Evolutionary conservation across 768 basidiomycete genomes (phyloP).

Genomic region (Russula virescens): DNA sequence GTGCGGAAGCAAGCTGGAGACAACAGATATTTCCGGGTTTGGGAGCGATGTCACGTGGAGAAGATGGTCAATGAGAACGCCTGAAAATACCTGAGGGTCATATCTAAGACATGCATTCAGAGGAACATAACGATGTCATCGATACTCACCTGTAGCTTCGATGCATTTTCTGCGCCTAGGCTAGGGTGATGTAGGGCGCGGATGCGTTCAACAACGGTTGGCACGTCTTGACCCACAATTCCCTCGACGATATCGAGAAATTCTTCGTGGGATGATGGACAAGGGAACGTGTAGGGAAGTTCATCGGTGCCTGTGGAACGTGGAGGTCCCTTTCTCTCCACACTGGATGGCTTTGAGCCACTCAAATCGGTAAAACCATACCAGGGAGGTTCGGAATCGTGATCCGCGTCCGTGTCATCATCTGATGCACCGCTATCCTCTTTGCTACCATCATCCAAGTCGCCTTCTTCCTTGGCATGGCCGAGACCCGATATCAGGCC

Average conservation of each 20-base stretch:
- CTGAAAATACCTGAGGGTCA: conserved; percentile 52
- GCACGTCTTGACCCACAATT: conserved; percentile 65
- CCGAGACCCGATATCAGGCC: conserved; percentile 30
- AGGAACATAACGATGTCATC: neutral
- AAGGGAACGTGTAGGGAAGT: conserved; percentile 89
- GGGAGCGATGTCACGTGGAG: conserved; percentile 67
- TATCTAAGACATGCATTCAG: conserved; percentile 8
- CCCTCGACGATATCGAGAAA: conserved; percentile 77
- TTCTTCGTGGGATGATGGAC: conserved; percentile 81
- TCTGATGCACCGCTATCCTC: conserved; percentile 32
- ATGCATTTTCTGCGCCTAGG: conserved; percentile 85
- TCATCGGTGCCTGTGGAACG: conserved; percentile 37
- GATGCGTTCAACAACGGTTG: conserved; percentile 83
- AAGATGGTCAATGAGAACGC: conserved; percentile 83
- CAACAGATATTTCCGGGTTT: conserved; percentile 49
- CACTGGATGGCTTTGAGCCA: neutral
- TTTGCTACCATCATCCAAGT: conserved; percentile 27
- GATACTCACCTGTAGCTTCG: conserved; percentile 73
- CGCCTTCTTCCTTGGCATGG: conserved; percentile 17
- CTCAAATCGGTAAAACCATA: neutral
- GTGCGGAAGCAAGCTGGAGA: conserved; percentile 70
- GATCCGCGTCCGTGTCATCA: conserved; percentile 30
- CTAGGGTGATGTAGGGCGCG: conserved; percentile 89
- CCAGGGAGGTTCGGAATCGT: conserved; percentile 22
- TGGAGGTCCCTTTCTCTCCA: neutral